Conservation (phyloP, 768 basidiomycete species). For the Gelatoporia subvermispora region DNA sequence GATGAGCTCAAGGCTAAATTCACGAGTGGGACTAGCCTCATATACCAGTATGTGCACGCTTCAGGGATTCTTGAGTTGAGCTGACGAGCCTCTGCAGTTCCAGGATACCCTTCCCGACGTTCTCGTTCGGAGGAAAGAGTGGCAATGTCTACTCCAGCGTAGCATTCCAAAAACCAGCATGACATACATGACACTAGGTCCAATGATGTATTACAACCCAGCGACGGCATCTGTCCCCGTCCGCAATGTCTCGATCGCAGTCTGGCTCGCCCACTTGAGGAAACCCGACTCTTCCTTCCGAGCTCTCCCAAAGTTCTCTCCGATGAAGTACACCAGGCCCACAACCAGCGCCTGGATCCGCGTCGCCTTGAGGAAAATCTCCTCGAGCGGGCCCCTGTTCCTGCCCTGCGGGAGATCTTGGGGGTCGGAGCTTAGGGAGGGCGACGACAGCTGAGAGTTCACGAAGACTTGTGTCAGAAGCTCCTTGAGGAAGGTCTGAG, state of each 20-base stretch:
- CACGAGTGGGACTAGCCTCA: slow-evolving; percentile 41
- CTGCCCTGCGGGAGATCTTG: slow-evolving; percentile 37
- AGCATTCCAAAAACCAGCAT: slow-evolving; percentile 52
- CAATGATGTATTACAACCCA: slow-evolving; percentile 16
- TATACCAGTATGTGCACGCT: slow-evolving; percentile 50
- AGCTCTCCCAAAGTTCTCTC: slow-evolving; percentile 34
- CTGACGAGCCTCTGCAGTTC: slow-evolving; percentile 41
- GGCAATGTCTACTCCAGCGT: slow-evolving; percentile 69
- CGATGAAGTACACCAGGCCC: slow-evolving; percentile 73
- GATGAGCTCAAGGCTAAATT: slow-evolving; percentile 62
- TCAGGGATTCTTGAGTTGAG: not conserved
- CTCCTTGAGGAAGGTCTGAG: slow-evolving; percentile 62
- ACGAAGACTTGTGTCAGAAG: slow-evolving; percentile 68
- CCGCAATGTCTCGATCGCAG: slow-evolving; percentile 68
- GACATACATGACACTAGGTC: not conserved
- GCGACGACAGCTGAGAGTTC: slow-evolving; percentile 69
- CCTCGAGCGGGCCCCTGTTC: slow-evolving; percentile 62
- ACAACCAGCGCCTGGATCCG: slow-evolving; percentile 61
- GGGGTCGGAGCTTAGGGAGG: slow-evolving; percentile 41
- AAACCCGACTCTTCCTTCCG: slow-evolving; percentile 34
- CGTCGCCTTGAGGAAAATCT: slow-evolving; percentile 73
- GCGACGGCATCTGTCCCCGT: slow-evolving; percentile 55
- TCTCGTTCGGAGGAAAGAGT: slow-evolving; percentile 71
- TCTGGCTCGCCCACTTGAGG: slow-evolving; percentile 58
- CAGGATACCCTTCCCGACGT: slow-evolving; percentile 65